Evolutionary conservation across 2,329 filamentous ascomycete genomes (phyloP), one percentile per base, ranked within the genome.

Genomic region (Diaporthe velutina): DNA sequence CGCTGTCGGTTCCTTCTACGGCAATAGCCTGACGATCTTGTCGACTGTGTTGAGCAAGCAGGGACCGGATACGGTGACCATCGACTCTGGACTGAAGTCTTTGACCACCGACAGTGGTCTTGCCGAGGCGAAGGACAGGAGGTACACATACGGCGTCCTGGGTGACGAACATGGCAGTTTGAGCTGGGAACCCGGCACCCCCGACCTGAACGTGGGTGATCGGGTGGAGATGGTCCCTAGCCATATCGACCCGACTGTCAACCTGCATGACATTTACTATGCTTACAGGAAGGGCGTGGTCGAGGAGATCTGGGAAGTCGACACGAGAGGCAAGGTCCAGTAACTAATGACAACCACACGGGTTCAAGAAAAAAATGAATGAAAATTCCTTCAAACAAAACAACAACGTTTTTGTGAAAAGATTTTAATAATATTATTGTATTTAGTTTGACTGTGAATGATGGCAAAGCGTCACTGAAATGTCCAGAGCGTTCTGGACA

Each of bases 201-300:
- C 82, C 2, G 81, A 78, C 3, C 78, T 89, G 58, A 77, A 79
- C 2, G 81, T 88, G 38, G 87, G 87, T 0, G 86, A 88, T 78
- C 80, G 85, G 5, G 83, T 88, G 15, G 86, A 88, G 79, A 88
- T 89, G 86, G 80, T 89, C 17, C 88, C 87, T 0, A 89, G 87
- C 77, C 88, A 89, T 78, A 89, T 89, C 73, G 88, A 89, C 77
- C 87, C 88, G 0, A 89, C 88, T 0, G 84, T 89, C 71, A 89
- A 89, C 74, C 78, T 89, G 73, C 86, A 88, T 76, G 86, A 89
- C 64, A 80, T 85, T 42, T 89, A 89, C 77, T 88, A 87, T 77
- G 87, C 86, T 3, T 79, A 88, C 78, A 82, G 87, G 5, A 82
- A 84, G 0, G 87, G 87, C 0, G 77, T 88, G 1, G 83, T 89